Evolutionary conservation across 805 yeast genomes (phyloP).

Genomic region (Barnettozyma californica): DNA sequence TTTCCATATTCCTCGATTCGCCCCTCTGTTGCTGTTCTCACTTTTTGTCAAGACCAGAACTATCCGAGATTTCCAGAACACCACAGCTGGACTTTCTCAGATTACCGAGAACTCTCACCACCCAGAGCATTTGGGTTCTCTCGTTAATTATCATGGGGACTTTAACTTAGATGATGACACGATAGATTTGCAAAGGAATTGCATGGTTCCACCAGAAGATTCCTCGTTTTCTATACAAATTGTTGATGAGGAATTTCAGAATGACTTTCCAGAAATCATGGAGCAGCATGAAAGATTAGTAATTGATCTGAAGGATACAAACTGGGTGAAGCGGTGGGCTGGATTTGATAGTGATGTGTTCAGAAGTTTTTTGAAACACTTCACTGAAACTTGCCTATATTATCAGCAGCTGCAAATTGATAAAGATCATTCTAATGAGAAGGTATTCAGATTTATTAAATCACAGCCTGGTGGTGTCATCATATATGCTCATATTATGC

Average conservation of each 20-base stretch:
- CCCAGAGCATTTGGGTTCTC: conserved; percentile 11
- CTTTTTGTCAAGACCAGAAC: conserved; percentile 48
- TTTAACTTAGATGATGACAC: conserved; percentile 6
- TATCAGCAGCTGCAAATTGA: conserved; percentile 3
- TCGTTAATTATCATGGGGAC: conserved; percentile 18
- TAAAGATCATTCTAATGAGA: background rate
- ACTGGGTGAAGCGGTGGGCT: conserved; percentile 60
- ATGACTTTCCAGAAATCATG: conserved; percentile 3
- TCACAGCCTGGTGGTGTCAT: conserved; percentile 20
- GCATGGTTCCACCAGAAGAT: conserved; percentile 33
- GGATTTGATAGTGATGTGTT: conserved; percentile 52
- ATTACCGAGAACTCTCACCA: background rate
- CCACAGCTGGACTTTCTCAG: background rate
- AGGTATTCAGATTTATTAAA: background rate
- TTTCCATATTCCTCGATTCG: conserved; percentile 42
- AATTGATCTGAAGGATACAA: conserved; percentile 46
- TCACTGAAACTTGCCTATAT: conserved; percentile 25
- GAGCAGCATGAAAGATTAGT: conserved; percentile 27
- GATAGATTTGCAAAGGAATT: conserved; percentile 32
- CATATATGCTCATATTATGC: conserved; percentile 20
- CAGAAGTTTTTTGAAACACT: conserved; percentile 57
- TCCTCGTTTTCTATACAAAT: conserved; percentile 26
- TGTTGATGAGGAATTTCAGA: conserved; percentile 21
- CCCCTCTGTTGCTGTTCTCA: conserved; percentile 48
- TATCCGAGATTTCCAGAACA: conserved; percentile 27